These are phyloP conservation scores for Solanum chaucha DNA, from an alignment of 257 asterid genomes.

Conservation along the genomic window DNA sequence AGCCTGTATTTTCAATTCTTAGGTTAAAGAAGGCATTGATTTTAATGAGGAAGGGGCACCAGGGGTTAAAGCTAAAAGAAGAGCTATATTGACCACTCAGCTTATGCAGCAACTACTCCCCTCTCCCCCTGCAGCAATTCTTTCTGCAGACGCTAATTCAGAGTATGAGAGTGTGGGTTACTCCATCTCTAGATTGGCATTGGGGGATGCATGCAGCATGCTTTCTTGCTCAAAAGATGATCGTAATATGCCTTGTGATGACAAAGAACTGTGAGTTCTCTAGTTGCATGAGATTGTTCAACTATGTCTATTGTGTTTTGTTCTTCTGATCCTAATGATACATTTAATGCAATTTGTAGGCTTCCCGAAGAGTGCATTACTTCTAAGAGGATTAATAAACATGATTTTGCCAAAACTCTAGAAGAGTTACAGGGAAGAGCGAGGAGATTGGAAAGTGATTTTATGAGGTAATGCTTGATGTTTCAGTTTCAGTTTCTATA, in stretches of 20 bases:
- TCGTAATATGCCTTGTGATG: not conserved
- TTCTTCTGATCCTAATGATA: not conserved
- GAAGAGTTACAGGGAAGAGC: conserved; percentile 43
- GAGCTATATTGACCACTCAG: conserved; percentile 9
- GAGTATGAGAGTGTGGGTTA: conserved; percentile 7
- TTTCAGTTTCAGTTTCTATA: not conserved
- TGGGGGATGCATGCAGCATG: conserved; percentile 11
- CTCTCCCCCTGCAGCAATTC: conserved; percentile 9
- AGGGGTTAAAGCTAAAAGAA: not conserved
- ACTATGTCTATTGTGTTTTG: not conserved
- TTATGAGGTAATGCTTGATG: conserved; percentile 41
- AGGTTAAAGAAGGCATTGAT: conserved; percentile 4
- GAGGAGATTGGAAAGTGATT: conserved; percentile 50
- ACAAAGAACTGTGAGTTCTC: not conserved
- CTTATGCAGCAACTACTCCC: conserved; percentile 14
- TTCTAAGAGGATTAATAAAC: conserved; percentile 25
- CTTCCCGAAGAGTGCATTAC: conserved; percentile 14
- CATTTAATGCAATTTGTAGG: conserved; percentile 18
- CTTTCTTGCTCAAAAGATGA: not conserved
- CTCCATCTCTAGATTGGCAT: conserved; percentile 6
- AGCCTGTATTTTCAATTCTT: conserved; percentile 25
- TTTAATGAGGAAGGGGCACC: not conserved
- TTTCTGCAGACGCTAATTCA: conserved; percentile 5
- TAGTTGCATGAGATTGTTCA: not conserved
- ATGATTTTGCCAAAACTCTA: conserved; percentile 15